These are phyloP conservation scores for Apiospora sp. DNA, from an alignment of 2,329 filamentous ascomycete genomes.

Conservation along the genomic window DNA sequence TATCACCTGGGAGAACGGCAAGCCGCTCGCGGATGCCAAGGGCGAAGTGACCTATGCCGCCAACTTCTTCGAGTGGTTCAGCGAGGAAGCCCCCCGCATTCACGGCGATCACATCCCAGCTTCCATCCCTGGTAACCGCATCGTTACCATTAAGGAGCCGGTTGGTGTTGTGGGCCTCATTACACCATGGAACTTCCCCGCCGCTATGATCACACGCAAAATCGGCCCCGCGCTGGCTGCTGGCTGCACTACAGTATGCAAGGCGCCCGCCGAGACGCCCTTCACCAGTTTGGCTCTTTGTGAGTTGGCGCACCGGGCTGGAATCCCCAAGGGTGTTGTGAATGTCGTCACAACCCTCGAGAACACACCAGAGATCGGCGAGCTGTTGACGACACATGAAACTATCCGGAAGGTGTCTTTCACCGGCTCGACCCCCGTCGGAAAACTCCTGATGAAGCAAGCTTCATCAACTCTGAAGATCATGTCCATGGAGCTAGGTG, in stretches of 20 bases:
- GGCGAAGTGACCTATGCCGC: constrained; percentile 78
- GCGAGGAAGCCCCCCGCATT: constrained; percentile 76
- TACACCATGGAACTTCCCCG: constrained; percentile 90
- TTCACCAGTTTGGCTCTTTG: constrained; percentile 89
- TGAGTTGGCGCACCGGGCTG: constrained; percentile 85
- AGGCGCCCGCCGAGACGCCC: constrained; percentile 91
- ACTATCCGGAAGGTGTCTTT: constrained; percentile 91
- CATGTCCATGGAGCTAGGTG: constrained; percentile 87
- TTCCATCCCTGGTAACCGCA: constrained; percentile 73
- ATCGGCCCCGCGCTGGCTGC: constrained; percentile 81
- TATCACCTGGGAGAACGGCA: constrained; percentile 91
- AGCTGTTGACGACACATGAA: constrained; percentile 77
- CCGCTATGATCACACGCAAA: constrained; percentile 78
- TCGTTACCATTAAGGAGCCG: constrained; percentile 82
- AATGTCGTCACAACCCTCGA: constrained; percentile 84
- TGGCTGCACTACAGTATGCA: constrained; percentile 94
- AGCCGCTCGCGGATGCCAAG: constrained; percentile 78
- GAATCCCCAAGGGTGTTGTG: constrained; percentile 88
- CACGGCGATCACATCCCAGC: constrained; percentile 81
- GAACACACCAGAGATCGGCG: constrained; percentile 83
- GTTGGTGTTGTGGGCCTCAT: constrained; percentile 85
- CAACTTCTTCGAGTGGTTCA: constrained; percentile 83
- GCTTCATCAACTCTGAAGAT: constrained; percentile 84
- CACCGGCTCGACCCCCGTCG: constrained; percentile 78
- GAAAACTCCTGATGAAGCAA: constrained; percentile 87